Conservation (phyloP, 1,139 yeast genomes). For the Yamadazyma conglobata region DNA sequence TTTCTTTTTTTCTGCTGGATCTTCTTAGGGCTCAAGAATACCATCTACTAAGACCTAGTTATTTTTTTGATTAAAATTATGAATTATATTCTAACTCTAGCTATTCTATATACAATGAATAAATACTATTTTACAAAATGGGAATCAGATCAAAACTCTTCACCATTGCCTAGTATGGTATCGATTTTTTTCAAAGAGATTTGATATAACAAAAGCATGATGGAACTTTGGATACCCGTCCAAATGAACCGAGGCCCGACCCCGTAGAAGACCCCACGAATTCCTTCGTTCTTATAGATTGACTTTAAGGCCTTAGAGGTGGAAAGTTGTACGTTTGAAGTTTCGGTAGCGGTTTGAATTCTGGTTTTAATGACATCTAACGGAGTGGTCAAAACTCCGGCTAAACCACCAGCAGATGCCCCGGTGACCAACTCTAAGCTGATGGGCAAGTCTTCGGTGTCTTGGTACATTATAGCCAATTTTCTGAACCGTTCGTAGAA, state of each 20-base stretch:
- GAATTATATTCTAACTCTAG: no score
- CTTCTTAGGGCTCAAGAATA: no score
- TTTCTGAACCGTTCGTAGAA: conserved; percentile 84
- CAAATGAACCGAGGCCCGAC: conserved; percentile 95
- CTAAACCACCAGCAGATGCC: conserved; percentile 95
- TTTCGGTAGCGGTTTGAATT: conserved; percentile 62
- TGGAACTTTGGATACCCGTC: conserved; percentile 94
- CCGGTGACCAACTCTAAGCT: conserved; percentile 75
- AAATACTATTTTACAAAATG: conserved; percentile 5
- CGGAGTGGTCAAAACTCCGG: conserved; percentile 81
- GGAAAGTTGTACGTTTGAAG: conserved; percentile 33
- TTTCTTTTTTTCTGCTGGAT: no score
- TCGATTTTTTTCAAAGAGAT: conserved; percentile 44
- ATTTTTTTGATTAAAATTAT: no score
- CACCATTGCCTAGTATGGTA: conserved; percentile 16
- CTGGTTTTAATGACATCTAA: conserved; percentile 92
- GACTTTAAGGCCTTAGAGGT: conserved; percentile 61
- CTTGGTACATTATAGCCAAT: conserved; percentile 47
- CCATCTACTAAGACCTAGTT: no score
- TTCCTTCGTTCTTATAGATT: conserved; percentile 73
- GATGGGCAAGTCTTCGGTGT: conserved; percentile 52
- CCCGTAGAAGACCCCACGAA: conserved; percentile 80
- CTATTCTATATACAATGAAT: conserved; percentile 24
- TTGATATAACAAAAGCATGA: conserved; percentile 88
- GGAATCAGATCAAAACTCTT: no score